phyloP scores from a whole-genome alignment of 1,284 basidiomycete species.

The Apiotrichum domesticum region DNA sequence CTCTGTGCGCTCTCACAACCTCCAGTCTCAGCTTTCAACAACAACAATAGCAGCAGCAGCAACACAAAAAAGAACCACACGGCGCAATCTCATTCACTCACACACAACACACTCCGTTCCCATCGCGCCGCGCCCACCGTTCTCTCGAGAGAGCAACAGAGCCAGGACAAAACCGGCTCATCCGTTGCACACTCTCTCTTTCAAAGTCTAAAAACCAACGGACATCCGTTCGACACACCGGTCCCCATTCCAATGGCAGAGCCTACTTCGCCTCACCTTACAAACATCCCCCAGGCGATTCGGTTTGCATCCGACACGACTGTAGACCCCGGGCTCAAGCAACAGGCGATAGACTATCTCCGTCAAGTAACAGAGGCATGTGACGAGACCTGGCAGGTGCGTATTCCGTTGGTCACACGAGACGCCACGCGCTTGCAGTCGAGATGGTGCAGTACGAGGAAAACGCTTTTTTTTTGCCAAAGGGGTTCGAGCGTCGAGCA shows the following conservation, averaged over 20 bases:
- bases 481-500: background rate
- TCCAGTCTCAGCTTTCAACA: no score
- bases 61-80: no score
- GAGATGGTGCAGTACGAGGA: background rate
- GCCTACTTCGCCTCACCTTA: constrained; percentile 36
- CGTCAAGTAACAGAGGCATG: constrained; percentile 43
- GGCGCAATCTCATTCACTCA: no score
- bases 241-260: constrained; percentile 18
- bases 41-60: no score
- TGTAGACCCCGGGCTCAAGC: constrained; percentile 37
- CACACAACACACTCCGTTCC: no score
- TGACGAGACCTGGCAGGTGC: constrained; percentile 48
- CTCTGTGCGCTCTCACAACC: no score
- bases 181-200: no score
- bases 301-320: constrained; percentile 41
- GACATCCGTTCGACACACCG: background rate
- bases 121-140: no score
- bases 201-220: no score
- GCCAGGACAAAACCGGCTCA: no score
- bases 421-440: no score
- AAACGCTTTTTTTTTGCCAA: background rate
- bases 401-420: constrained; percentile 8
- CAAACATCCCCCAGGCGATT: constrained; percentile 46
- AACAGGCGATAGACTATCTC: constrained; percentile 45
- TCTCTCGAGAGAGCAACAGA: no score